Conservation (phyloP, 1,139 yeast species). For the Lizanozyma gosingica region DNA sequence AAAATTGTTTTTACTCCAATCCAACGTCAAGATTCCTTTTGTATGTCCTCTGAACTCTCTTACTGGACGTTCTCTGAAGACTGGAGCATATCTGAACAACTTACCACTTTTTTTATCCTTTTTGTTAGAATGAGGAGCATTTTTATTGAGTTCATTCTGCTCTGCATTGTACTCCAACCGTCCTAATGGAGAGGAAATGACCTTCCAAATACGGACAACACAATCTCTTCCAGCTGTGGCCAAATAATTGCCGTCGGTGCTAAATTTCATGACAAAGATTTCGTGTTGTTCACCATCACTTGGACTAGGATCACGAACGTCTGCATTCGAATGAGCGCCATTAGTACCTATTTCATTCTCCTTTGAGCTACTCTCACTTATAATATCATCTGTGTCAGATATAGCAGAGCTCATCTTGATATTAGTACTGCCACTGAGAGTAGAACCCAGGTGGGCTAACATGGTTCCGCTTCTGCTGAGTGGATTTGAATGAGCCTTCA, state of each 20-base stretch:
- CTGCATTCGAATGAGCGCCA: conserved; percentile 6
- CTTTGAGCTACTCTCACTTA: not conserved
- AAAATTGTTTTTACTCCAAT: conserved; percentile 88
- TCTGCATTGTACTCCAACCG: conserved; percentile 34
- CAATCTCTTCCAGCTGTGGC: conserved; percentile 82
- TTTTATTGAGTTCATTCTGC: conserved; percentile 5
- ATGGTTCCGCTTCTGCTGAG: too few relatives aligned
- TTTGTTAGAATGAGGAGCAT: conserved; percentile 9
- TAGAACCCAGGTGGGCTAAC: too few relatives aligned
- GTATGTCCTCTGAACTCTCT: conserved; percentile 60
- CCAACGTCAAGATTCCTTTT: conserved; percentile 60
- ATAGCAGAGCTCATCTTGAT: conserved; percentile 5
- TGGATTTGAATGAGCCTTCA: conserved; percentile 21
- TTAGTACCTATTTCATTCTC: conserved; percentile 3
- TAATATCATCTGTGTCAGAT: conserved; percentile 3
- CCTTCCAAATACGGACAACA: conserved; percentile 67
- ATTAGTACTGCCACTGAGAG: too few relatives aligned
- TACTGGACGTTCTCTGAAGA: conserved; percentile 65
- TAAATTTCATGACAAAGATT: conserved; percentile 65
- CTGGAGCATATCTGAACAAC: conserved; percentile 53
- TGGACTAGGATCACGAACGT: conserved; percentile 1
- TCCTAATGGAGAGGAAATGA: conserved; percentile 60
- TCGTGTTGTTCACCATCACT: conserved; percentile 27
- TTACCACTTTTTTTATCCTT: conserved; percentile 3
- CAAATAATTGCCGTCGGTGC: conserved; percentile 68